phyloP scores from a whole-genome alignment of 139 green algal genomes.

The Tetradesmus obliquus region DNA sequence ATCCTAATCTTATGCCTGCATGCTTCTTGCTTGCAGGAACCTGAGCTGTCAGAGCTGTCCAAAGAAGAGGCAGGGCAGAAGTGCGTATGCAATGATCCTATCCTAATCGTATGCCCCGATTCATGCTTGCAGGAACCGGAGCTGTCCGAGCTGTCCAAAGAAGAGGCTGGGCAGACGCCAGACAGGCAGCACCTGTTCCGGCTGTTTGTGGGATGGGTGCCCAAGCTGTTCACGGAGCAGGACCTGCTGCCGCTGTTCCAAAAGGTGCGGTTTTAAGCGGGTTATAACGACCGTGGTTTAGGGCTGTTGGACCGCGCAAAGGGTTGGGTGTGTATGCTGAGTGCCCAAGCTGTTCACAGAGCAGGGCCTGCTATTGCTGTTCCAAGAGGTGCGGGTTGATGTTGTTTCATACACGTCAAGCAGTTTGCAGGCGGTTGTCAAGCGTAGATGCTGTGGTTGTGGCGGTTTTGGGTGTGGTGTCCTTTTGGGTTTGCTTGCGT shows the following conservation, averaged over 20 bases:
- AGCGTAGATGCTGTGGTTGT: background rate
- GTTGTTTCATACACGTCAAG: background rate
- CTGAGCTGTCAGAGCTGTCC: too few relatives aligned
- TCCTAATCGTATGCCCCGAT: background rate
- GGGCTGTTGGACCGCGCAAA: background rate
- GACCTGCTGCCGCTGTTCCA: slow-evolving; percentile 49
- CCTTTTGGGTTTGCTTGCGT: background rate
- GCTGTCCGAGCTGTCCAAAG: background rate
- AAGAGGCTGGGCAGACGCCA: background rate
- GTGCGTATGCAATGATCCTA: background rate
- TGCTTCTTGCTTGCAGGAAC: too few relatives aligned
- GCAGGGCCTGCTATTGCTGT: slow-evolving; percentile 42
- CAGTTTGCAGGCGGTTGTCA: background rate
- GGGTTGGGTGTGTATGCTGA: slow-evolving; percentile 38
- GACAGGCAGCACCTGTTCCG: slow-evolving; percentile 34
- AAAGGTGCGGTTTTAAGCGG: background rate
- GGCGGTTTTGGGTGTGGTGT: background rate
- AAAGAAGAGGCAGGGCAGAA: too few relatives aligned
- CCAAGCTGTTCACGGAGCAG: slow-evolving; percentile 48
- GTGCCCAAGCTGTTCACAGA: slow-evolving; percentile 53
- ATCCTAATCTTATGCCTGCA: background rate
- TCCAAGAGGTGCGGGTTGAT: slow-evolving; percentile 30
- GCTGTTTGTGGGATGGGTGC: slow-evolving; percentile 53
- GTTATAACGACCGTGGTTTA: background rate
- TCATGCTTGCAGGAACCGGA: slow-evolving; percentile 31